A percentile compares a stretch with the other conserved stretches of the same genome.
Conservation (phyloP, 495 filamentous ascomycete genomes). For the Opeltia flavorubescens region DNA sequence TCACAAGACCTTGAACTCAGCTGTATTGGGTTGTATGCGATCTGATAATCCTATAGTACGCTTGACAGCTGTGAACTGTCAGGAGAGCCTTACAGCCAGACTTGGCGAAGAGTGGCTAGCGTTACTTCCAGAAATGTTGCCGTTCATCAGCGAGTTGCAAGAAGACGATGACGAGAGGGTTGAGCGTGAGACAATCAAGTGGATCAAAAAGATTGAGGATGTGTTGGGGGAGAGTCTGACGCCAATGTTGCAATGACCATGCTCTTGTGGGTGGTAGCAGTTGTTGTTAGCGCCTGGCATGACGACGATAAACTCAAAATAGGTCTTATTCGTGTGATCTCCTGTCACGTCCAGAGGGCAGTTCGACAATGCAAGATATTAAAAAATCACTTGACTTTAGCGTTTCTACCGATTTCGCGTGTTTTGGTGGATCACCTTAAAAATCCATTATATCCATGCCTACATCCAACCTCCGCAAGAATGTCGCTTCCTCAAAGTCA, state of each 20-base stretch:
- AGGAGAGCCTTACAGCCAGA: slow-evolving; percentile 60
- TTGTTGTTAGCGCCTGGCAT: background rate
- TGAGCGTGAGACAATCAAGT: slow-evolving; percentile 70
- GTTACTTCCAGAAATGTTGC: slow-evolving; percentile 84
- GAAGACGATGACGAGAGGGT: slow-evolving; percentile 92
- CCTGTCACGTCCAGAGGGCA: too few species aligned
- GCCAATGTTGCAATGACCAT: slow-evolving; percentile 64
- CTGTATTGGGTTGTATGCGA: slow-evolving; percentile 60
- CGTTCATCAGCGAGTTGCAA: slow-evolving; percentile 82
- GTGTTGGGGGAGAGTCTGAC: slow-evolving; percentile 79
- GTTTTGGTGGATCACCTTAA: too few species aligned
- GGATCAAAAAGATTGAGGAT: slow-evolving; percentile 77
- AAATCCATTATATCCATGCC: background rate
- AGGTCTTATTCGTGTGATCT: too few species aligned
- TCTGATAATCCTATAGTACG: slow-evolving; percentile 52
- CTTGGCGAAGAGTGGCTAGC: slow-evolving; percentile 87
- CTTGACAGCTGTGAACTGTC: slow-evolving; percentile 62
- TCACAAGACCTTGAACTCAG: slow-evolving; percentile 69
- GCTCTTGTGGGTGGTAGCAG: background rate
- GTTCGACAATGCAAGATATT: too few species aligned
- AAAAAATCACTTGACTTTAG: too few species aligned
- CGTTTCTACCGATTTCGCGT: too few species aligned
- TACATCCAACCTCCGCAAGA: slow-evolving; percentile 5
- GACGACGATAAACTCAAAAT: too few species aligned
- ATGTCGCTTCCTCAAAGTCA: slow-evolving; percentile 14